Base-by-base conservation (phyloP, 129 eudicot genomes). In the Saussurea involucrata region DNA sequence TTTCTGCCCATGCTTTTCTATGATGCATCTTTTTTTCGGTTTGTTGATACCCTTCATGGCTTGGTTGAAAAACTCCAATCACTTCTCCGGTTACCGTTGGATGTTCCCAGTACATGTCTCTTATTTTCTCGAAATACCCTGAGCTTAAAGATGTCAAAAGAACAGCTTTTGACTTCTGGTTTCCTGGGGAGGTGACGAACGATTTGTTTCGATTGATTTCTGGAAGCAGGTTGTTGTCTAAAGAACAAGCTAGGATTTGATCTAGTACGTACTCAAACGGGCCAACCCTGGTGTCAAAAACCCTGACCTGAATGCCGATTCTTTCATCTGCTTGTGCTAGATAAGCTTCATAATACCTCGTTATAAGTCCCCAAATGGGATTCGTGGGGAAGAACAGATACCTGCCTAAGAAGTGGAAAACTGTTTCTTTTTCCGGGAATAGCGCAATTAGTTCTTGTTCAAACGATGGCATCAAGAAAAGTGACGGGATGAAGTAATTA, bases 1-100 rank as follows among this genome's bases (percentile, higher is more conserved):
- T 91, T 60, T 91, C 97, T 22, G 92, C 95, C 97, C 87, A 91
- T 15, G 95, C 97, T 80, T 91, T 91, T 66, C 81, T 78, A 70
- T 91, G 78, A 75, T 91, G 97, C 86, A 60, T 81, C 55, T 68
- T 76, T 75, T 89, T 91, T 77, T 80, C 90, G 0, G 88, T 85
- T 71, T 87, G 92, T 79, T 91, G 97, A 57, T 86, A 71, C 71
- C 74, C 90, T 78, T 91, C 97, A 11, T 89, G 88, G 32, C 97
- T 91, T 34, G 97, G 97, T 78, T 91, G 97, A 83, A 78, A 77
- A 10, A 91, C 90, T 15, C 69, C 57, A 74, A 91, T 66, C 25
- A 81, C 72, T 53, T 91, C 97, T 10, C 97, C 92, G 0, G 79
- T 72, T 7, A 68, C 75, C 3, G 94, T 86, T 21, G 91, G 85